These are phyloP conservation scores for Chlamydomonas asymmetrica DNA, from an alignment of 139 green algal genomes.

Conservation along the genomic window DNA sequence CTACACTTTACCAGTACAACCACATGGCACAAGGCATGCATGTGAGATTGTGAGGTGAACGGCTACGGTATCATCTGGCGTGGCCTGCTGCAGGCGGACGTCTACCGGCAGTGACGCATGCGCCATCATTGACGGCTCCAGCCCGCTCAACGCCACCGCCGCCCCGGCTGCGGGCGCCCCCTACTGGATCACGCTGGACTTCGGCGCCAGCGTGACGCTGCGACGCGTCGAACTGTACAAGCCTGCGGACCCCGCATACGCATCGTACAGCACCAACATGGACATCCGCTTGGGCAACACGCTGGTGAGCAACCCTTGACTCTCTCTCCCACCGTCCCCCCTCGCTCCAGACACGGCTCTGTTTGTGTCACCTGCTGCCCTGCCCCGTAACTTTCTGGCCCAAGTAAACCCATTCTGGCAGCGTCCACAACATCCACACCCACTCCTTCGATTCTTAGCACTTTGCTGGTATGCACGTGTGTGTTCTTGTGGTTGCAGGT, in stretches of 20 bases:
- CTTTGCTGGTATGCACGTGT: too few species aligned
- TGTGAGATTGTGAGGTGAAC: too few species aligned
- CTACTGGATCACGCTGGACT: constrained; percentile 15
- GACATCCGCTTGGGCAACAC: constrained; percentile 20
- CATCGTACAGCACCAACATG: neutral
- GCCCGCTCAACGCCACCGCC: neutral
- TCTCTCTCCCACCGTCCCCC: neutral
- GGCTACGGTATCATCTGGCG: too few species aligned
- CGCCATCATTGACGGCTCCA: neutral
- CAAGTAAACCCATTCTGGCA: neutral
- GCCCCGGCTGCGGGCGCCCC: neutral
- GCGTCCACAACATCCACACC: neutral
- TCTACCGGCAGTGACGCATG: constrained; percentile 9
- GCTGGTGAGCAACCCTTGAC: neutral
- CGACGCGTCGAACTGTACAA: constrained; percentile 11
- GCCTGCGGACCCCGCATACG: neutral
- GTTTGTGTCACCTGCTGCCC: neutral
- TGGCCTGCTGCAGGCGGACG: neutral
- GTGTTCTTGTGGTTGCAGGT: neutral
- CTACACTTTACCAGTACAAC: too few species aligned
- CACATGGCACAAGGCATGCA: too few species aligned
- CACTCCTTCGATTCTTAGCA: too few species aligned
- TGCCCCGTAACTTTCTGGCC: neutral
- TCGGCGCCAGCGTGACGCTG: neutral
- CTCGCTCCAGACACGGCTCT: neutral